These are phyloP conservation scores for Exophiala mesophila DNA, from an alignment of 2,329 filamentous ascomycete genomes.

Conservation along the genomic window DNA sequence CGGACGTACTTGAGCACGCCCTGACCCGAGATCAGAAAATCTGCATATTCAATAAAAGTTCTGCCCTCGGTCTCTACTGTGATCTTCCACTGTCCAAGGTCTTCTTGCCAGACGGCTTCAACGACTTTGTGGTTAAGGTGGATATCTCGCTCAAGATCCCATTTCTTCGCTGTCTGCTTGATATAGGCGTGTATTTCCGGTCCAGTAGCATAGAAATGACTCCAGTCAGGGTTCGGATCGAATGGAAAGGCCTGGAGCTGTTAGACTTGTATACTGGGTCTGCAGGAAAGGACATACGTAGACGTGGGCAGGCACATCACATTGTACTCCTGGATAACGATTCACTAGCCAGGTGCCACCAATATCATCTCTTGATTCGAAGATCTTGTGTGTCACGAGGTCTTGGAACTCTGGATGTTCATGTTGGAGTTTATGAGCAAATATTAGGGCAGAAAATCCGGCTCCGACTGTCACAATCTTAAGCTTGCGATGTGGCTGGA, in stretches of 20 bases:
- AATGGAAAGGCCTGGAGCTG: constrained; percentile 47
- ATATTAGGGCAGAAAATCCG: constrained; percentile 1
- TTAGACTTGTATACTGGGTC: background rate
- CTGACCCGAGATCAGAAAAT: constrained; percentile 1
- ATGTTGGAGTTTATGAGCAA: constrained; percentile 3
- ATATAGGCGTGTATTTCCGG: constrained; percentile 64
- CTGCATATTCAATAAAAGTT: constrained; percentile 1
- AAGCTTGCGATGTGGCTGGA: constrained; percentile 7
- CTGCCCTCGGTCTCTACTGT: constrained; percentile 3
- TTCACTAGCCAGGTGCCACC: constrained; percentile 30
- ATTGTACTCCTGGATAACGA: constrained; percentile 39
- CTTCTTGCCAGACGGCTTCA: constrained; percentile 52
- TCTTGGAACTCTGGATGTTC: constrained; percentile 2
- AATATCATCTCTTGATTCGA: background rate
- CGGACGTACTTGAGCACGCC: background rate
- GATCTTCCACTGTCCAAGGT: constrained; percentile 52
- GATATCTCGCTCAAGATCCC: constrained; percentile 58
- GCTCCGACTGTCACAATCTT: constrained; percentile 2
- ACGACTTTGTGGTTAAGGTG: constrained; percentile 54
- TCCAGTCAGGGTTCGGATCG: constrained; percentile 64
- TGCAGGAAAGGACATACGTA: constrained; percentile 36
- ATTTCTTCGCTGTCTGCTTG: constrained; percentile 57
- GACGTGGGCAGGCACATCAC: constrained; percentile 43
- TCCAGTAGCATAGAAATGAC: constrained; percentile 62
- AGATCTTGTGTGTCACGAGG: background rate